Evolutionary conservation across 495 filamentous ascomycete genomes (phyloP), one percentile per base, ranked within the genome.

Genomic region (Talaromyces adpressus): DNA sequence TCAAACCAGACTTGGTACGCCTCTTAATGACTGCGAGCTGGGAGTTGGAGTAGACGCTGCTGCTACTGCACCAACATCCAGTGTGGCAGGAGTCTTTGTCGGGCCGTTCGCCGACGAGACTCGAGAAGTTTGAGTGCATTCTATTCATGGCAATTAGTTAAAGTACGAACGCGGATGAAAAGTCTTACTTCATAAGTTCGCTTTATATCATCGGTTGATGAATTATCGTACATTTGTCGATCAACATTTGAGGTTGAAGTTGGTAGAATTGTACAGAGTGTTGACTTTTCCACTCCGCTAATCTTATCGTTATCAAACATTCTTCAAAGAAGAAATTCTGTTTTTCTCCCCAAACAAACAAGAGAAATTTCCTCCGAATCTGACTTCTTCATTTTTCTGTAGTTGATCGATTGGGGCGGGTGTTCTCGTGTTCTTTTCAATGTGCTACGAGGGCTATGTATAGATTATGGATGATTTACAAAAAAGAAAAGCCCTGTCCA

Each of bases 1-100:
- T 3, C 69, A 69, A 12, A 62, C 54, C 16, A 73, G 41, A 53
- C 69, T 69, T 8, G 71, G 65, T 25, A 63, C 22, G 2, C 71
- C 72, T 62, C 57, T 67, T 12, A 61, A 22, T 20, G 57, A 41
- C 29, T 39, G 57, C 29, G 62, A 16, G 20, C 57, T 22, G 9
- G 25, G 18, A 34, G 34, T 11, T 9, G 56, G 56, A 36, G 32
- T 36, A 36, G 32, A 36, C 12, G 3, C 32, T 27, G 51, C 20
- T 27, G 51, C 51, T 53, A 3, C 51, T 8, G 7, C 18, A 2
- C 7, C 14, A 16, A 53, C 4, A n/a, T n/a, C n/a, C n/a, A n/a
- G n/a, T 12, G 20, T 18, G 20, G 51, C 51, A 53, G 51, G 51
- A 53, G 51, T 53, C 23, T 53, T 53, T 27, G 51, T 53, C 51